Conservation (phyloP, 2,329 filamentous ascomycete genomes). For the Salinomyces thailandicus region DNA sequence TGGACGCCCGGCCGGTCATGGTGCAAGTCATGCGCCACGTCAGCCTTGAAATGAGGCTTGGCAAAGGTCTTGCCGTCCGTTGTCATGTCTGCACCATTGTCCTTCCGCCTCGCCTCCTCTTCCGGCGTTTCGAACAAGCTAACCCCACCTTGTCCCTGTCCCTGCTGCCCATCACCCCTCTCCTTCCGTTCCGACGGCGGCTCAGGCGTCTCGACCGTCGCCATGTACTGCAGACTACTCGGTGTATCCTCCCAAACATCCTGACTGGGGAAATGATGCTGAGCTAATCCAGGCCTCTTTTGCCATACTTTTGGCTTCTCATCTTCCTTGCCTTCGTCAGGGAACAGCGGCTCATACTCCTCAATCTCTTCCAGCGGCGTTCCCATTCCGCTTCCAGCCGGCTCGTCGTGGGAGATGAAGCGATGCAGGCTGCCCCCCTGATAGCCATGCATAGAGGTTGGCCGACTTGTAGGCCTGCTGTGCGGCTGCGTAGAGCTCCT, state of each 20-base stretch:
- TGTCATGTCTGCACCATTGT: conserved; percentile 24
- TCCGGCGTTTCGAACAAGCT: conserved; percentile 36
- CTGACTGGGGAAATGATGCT: conserved; percentile 74
- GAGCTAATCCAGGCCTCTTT: conserved; percentile 41
- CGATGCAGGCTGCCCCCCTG: conserved; percentile 45
- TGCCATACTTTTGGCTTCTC: conserved; percentile 44
- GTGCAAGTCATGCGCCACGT: conserved; percentile 40
- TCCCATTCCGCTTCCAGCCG: conserved; percentile 35
- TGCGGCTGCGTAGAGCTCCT: conserved; percentile 45
- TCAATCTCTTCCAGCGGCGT: conserved; percentile 78
- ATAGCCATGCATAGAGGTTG: conserved; percentile 44
- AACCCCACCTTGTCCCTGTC: not conserved
- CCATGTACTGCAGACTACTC: conserved; percentile 63
- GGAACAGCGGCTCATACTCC: conserved; percentile 91
- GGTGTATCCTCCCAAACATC: conserved; percentile 97
- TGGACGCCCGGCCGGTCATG: conserved; percentile 45
- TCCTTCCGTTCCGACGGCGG: conserved; percentile 20
- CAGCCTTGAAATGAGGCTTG: conserved; percentile 46
- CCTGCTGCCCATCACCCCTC: conserved; percentile 18
- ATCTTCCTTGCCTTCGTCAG: conserved; percentile 52
- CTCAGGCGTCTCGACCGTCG: conserved; percentile 72
- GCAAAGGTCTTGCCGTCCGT: conserved; percentile 47
- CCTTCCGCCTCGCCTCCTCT: conserved; percentile 40
- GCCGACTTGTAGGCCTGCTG: conserved; percentile 53
- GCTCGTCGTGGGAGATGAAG: conserved; percentile 44